phyloP scores from a whole-genome alignment of 306 rosid species.

The Hippophae tibetana region DNA sequence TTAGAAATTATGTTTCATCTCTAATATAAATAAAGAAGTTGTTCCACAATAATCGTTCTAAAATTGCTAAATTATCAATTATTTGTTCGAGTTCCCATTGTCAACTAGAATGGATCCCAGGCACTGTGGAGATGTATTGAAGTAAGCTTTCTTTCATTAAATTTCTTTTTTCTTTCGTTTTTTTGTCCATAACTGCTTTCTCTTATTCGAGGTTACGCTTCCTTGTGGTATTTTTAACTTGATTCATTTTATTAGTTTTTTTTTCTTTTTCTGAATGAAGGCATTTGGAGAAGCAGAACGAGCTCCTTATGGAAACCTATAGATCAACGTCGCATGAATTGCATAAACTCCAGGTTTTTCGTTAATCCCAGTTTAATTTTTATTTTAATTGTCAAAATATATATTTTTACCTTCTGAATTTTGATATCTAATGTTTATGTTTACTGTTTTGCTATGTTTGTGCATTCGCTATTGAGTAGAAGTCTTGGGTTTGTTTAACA shows the following conservation, averaged over 20 bases:
- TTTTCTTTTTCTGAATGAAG: conserved; percentile 5
- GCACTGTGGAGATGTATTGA: conserved; percentile 31
- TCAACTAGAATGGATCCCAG: conserved; percentile 29
- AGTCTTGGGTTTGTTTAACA: too few species aligned
- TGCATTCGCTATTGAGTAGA: too few species aligned
- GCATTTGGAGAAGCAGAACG: conserved; percentile 52
- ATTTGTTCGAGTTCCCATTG: neutral
- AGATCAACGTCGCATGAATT: conserved; percentile 37
- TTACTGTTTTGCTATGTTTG: too few species aligned
- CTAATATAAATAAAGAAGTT: too few species aligned
- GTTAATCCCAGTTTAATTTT: neutral
- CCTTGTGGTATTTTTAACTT: neutral
- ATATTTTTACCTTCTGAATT: neutral
- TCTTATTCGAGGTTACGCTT: neutral
- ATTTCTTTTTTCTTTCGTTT: neutral
- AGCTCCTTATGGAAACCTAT: conserved; percentile 33
- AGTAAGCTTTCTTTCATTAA: conserved; percentile 23
- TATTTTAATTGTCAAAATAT: neutral
- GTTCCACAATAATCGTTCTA: neutral
- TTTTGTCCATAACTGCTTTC: neutral
- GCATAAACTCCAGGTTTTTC: conserved; percentile 37
- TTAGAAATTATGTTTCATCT: too few species aligned
- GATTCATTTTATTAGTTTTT: neutral
- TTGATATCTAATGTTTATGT: neutral
- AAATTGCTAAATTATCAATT: too few species aligned